These are phyloP conservation scores for Volvox africanus DNA, from an alignment of 139 green algal species.

Conservation along the genomic window DNA sequence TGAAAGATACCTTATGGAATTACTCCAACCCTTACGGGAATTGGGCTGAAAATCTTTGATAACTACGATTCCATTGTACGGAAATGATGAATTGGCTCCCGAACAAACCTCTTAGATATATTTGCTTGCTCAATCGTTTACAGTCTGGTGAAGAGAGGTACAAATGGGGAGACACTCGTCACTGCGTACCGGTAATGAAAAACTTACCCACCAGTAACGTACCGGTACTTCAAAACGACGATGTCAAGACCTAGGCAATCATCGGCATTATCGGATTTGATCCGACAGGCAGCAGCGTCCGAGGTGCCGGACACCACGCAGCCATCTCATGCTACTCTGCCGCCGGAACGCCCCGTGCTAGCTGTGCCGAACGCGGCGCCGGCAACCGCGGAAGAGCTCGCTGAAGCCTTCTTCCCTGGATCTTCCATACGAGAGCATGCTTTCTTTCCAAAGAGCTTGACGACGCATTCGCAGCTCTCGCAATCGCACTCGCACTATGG, in stretches of 20 bases:
- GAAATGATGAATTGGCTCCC: too few relatives aligned
- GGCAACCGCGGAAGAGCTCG: constrained; percentile 16
- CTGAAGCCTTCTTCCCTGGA: constrained; percentile 37
- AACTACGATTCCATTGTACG: too few relatives aligned
- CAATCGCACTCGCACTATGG: not conserved
- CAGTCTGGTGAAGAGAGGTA: too few relatives aligned
- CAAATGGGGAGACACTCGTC: too few relatives aligned
- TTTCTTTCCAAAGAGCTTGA: constrained; percentile 30
- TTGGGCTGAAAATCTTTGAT: too few relatives aligned
- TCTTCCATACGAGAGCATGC: not conserved
- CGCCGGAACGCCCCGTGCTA: not conserved
- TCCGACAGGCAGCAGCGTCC: constrained; percentile 3
- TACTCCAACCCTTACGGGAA: too few relatives aligned
- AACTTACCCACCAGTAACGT: too few relatives aligned
- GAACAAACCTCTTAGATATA: too few relatives aligned
- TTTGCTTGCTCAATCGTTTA: too few relatives aligned
- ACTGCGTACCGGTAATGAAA: too few relatives aligned
- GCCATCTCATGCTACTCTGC: not conserved
- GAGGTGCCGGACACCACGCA: not conserved
- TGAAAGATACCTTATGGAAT: too few relatives aligned
- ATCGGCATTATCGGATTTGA: constrained; percentile 4
- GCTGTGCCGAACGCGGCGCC: not conserved
- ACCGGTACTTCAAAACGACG: not conserved
- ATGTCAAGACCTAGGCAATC: constrained; percentile 11
- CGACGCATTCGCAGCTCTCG: constrained; percentile 1